Evolutionary conservation across 1,284 basidiomycete species (phyloP), one percentile per base, ranked within the genome.

Genomic region (Cutaneotrichosporon arboriforme): DNA sequence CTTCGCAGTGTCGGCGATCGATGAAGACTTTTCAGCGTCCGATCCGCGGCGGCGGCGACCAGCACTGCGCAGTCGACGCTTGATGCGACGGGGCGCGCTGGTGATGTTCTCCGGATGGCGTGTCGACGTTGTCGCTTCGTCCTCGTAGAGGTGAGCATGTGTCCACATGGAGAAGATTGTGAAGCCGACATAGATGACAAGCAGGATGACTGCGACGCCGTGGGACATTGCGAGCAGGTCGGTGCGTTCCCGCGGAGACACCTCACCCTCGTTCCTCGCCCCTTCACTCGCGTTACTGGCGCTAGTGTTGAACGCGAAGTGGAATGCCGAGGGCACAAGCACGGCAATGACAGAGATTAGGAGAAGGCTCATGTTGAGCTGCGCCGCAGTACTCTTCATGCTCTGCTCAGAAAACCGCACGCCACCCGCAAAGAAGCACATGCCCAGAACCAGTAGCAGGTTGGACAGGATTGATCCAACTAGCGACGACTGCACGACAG

Each of bases 121-220:
- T 9, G 38, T 40, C 17, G 38, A 40, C 12, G 51, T 46, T 18
- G 65, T 62, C 46, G 54, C 38, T 38, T 57, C 60, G 49, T 69
- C 70, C 43, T 78, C 63, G 68, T 88, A 93, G 7, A 92, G 76
- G 34, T 79, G 73, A 1, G 86, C 81, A 74, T 94, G 90, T 0
- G 88, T 87, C 71, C 83, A 89, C 10, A 94, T 83, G 15, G 92
- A 89, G 79, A 94, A 94, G 43, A 85, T 68, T 15, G 93, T 80
- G 67, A 88, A 90, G 20, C 79, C 81, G 2, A 72, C 70, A 70
- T 91, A 90, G 44, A 73, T 57, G 10, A 90, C 79, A 14, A 93
- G 80, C 3, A 93, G 78, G 48, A 94, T 83, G 52, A 94, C 80
- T 0, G 90, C 81, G 15, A 89, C 88, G 14, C 87, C 90, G 60